These are phyloP conservation scores for Amaranthus tricolor DNA, from an alignment of 179 eudicot species.

Conservation along the genomic window DNA sequence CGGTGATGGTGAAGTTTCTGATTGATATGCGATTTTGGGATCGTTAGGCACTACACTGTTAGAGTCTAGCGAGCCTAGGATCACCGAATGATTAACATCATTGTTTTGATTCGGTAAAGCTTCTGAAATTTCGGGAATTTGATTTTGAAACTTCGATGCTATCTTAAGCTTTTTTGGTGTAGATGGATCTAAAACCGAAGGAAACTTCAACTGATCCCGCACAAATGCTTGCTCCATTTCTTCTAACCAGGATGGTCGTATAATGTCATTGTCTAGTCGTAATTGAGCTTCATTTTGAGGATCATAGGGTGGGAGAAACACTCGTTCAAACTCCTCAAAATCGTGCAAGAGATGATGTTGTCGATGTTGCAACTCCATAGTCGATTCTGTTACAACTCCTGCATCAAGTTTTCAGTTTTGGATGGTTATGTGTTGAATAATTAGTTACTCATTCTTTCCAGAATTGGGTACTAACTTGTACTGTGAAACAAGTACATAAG, in stretches of 20 bases:
- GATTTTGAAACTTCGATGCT: not conserved
- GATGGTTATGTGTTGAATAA: too few relatives aligned
- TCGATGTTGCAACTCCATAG: conserved; percentile 11
- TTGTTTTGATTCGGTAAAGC: not conserved
- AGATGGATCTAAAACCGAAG: not conserved
- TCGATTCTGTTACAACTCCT: conserved; percentile 1
- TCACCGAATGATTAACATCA: not conserved
- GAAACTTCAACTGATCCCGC: not conserved
- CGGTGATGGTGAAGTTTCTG: not conserved
- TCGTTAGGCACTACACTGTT: not conserved
- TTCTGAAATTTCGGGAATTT: conserved; percentile 6
- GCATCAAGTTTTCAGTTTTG: too few relatives aligned
- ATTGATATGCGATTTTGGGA: not conserved
- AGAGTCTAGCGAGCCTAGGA: not conserved
- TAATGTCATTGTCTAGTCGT: not conserved
- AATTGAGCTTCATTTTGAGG: not conserved
- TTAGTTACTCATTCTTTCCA: too few relatives aligned
- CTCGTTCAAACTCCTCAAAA: conserved; percentile 21
- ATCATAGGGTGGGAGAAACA: conserved; percentile 16
- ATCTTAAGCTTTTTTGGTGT: not conserved
- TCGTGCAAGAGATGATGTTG: conserved; percentile 7
- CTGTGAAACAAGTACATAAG: too few relatives aligned
- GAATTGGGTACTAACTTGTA: too few relatives aligned
- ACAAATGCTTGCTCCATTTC: conserved; percentile 16
- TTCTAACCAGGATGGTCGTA: not conserved